Evolutionary conservation across 2,329 filamentous ascomycete species (phyloP), one percentile per base, ranked within the genome.

Genomic region (Alternaria gaisen): DNA sequence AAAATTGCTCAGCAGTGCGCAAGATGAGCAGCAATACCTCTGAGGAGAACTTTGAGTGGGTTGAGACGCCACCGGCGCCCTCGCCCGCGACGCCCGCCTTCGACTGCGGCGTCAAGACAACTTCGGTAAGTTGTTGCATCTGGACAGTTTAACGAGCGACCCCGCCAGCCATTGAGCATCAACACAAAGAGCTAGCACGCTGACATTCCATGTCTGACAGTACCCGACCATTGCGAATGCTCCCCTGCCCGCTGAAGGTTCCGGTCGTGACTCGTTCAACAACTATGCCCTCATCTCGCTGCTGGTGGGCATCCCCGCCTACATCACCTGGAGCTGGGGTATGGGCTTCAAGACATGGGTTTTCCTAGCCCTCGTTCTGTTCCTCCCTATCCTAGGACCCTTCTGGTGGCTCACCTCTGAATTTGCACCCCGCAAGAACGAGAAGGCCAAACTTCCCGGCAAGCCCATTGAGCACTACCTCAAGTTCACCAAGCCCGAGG

Each of bases 181-280:
- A 53, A 59, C 34, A 41, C 26, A 43, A 57, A 58, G 55, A 61
- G 59, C 66, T 65, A 65, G 60, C 28, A 64, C 58, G 62, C 68
- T 77, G 66, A 77, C 62, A 62, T 53, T 59, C 51, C 38, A 66
- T 65, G 16, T 58, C 52, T 34, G 61, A 67, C 75, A 96, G 94
- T 94, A 88, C 74, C 90, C 92, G 32, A 83, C 93, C 63, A 98
- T 98, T 83, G 92, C 96, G 79, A 98, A 98, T 88, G 92, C 90
- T 50, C 93, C 95, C 67, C 88, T 98, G 43, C 95, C 95, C 38
- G 94, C 94, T 68, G 95, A 99, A 79, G 92, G 88, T 52, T 83
- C 93, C 53, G 91, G 93, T 68, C 89, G 87, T 80, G 93, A 97
- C 70, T 89, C 84, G 80, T 99, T 98, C 88, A 94, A 90, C 82